Evolutionary conservation across 148 eudicot genomes (phyloP), one percentile per base, ranked within the genome.

Genomic region (Oxyria digyna): DNA sequence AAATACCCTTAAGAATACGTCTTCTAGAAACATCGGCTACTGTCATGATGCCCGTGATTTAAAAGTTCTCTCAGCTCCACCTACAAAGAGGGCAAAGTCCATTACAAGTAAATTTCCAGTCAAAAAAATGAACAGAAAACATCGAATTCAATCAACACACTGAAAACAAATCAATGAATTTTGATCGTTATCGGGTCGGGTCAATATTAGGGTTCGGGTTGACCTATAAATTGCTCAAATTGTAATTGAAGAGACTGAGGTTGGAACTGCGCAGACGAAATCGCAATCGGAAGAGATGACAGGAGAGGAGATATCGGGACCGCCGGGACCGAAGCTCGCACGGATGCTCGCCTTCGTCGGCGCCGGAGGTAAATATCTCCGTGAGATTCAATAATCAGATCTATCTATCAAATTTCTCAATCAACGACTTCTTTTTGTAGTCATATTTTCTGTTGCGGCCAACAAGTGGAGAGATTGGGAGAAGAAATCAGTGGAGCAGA

Each of bases 11-110:
- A 90, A 49, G 85, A 70, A 35, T 88, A 78, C 43, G 98, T 94
- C 76, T 94, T 97, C 81, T 94, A 97, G 71, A 94, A 90, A 79
- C 98, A 94, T 4, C 97, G 88, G 42, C 69, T 77, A 72, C 68
- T 81, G 76, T 94, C 98, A 79, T 94, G 97, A 73, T 90, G 98
- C 29, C 98, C 98, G 65, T 73, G 79, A 17, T 96, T 80, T 37
- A 85, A 81, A 77, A 94, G 91, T 81, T 94, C 92, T 88, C 74
- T 94, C 97, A 7, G 98, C 98, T 81, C 98, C 97, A 59, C 98
- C 98, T 94, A 67, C 33, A 72, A 45, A 78, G 20, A 55, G 38
- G 20, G 65, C 35, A 29, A 59, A 13, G 4, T 59, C 29, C n/a
- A 59, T 59, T 29, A 11, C 64, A 57, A 57, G 29, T 14, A 37